Evolutionary conservation across 2,329 filamentous ascomycete species (phyloP).

Genomic region (Fusarium burgessii): DNA sequence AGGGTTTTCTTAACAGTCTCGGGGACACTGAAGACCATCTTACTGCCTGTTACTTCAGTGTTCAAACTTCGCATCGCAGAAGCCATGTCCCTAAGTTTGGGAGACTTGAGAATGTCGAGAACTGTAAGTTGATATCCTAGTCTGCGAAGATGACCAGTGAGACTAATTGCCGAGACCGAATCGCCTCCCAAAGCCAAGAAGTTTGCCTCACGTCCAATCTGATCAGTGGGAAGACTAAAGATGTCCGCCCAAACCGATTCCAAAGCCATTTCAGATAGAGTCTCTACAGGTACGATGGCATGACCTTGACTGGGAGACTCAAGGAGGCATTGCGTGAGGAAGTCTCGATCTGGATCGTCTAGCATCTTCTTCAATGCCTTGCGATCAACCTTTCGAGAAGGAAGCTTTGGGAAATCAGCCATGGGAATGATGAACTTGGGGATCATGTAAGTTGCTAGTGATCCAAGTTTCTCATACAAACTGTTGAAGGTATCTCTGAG

Average conservation of each 20-base stretch:
- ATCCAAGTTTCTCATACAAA: neutral
- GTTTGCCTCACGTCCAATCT: neutral
- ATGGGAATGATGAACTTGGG: neutral
- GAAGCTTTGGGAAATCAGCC: neutral
- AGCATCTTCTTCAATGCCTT: neutral
- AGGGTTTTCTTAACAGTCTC: rapidly evolving
- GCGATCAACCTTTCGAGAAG: constrained; percentile 1
- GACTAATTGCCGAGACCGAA: neutral
- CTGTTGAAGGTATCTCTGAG: neutral
- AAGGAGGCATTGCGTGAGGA: neutral
- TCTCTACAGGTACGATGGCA: neutral
- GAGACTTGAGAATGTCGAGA: neutral
- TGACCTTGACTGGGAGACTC: neutral
- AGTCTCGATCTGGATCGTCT: neutral
- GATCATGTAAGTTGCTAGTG: neutral
- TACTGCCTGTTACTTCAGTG: rapidly evolving
- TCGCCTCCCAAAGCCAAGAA: neutral
- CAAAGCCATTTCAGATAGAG: neutral
- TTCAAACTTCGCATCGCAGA: neutral
- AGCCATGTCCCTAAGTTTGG: neutral
- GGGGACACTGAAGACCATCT: neutral
- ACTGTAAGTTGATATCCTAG: neutral
- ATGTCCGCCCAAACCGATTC: neutral
- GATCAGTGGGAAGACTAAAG: neutral
- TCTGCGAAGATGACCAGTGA: neutral